Evolutionary conservation across 768 basidiomycete genomes (phyloP).

Genomic region (Auriscalpium microsporum): DNA sequence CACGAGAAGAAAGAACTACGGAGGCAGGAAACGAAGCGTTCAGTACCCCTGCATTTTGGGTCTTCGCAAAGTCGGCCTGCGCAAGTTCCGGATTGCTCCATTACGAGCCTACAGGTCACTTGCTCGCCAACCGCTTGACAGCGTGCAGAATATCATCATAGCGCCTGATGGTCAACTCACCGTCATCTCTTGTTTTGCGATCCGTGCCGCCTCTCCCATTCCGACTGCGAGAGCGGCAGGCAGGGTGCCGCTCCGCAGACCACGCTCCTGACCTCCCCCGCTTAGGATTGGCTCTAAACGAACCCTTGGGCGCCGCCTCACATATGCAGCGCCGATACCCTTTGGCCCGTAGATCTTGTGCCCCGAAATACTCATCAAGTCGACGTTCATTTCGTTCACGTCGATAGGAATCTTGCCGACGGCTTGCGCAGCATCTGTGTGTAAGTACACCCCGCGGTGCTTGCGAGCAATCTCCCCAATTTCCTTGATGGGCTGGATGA

Average conservation of each 20-base stretch:
- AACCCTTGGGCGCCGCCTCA: slow-evolving; percentile 85
- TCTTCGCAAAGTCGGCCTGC: slow-evolving; percentile 54
- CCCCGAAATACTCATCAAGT: slow-evolving; percentile 92
- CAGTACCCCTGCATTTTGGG: slow-evolving; percentile 90
- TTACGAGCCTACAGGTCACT: slow-evolving; percentile 26
- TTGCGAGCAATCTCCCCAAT: slow-evolving; percentile 83
- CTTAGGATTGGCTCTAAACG: slow-evolving; percentile 90
- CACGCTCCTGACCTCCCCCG: slow-evolving; percentile 96
- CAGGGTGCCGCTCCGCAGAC: slow-evolving; percentile 89
- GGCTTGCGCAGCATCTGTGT: slow-evolving; percentile 97
- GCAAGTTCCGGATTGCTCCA: slow-evolving; percentile 27
- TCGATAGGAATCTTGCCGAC: slow-evolving; percentile 85
- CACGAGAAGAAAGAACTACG: neutral
- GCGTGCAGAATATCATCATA: slow-evolving; percentile 26
- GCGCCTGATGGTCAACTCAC: slow-evolving; percentile 41
- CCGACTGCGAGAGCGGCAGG: slow-evolving; percentile 85
- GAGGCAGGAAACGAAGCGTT: slow-evolving; percentile 23
- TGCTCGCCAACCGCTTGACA: slow-evolving; percentile 19
- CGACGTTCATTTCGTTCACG: slow-evolving; percentile 92
- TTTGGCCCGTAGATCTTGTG: slow-evolving; percentile 99
- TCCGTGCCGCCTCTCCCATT: slow-evolving; percentile 87
- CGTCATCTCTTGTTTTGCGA: slow-evolving; percentile 87
- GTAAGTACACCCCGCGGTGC: slow-evolving; percentile 87
- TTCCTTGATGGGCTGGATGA: slow-evolving; percentile 94
- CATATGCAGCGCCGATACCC: slow-evolving; percentile 91